Evolutionary conservation across 345 rosid species (phyloP).

Genomic region (Pistacia integerrima): DNA sequence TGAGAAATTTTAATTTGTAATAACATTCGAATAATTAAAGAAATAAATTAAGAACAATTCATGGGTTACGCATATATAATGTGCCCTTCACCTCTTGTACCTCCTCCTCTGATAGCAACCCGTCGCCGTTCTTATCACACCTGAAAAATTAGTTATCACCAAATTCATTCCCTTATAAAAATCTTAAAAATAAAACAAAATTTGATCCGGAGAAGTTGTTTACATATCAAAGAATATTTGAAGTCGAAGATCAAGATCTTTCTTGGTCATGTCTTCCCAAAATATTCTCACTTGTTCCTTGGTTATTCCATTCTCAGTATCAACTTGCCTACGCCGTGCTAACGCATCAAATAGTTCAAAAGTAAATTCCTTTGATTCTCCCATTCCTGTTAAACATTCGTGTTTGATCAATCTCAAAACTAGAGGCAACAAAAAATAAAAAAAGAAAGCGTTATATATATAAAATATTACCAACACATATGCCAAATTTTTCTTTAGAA

Average conservation of each 20-base stretch:
- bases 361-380: slow-evolving; percentile 85
- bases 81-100: slow-evolving; percentile 69
- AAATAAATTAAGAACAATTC: neutral
- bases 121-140: slow-evolving; percentile 98
- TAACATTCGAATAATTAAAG: neutral
- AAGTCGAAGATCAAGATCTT: slow-evolving; percentile 79
- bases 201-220: slow-evolving; percentile 5
- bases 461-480: slow-evolving; percentile 59
- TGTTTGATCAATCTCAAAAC: neutral
- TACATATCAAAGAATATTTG: slow-evolving; percentile 97
- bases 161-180: neutral
- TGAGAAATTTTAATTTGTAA: slow-evolving; percentile 4
- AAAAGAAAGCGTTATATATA: neutral
- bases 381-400: slow-evolving; percentile 58
- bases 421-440: neutral
- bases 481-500: slow-evolving; percentile 66
- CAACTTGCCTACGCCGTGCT: slow-evolving; percentile 64
- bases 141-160: slow-evolving; percentile 32
- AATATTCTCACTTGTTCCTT: slow-evolving; percentile 64
- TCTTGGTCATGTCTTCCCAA: slow-evolving; percentile 87
- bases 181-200: neutral
- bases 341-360: slow-evolving; percentile 75
- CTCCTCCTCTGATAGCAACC: slow-evolving; percentile 82
- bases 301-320: slow-evolving; percentile 56
- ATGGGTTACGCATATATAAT: neutral